phyloP scores from a whole-genome alignment of 2,329 filamentous ascomycete species.

The Fusarium illudens region DNA sequence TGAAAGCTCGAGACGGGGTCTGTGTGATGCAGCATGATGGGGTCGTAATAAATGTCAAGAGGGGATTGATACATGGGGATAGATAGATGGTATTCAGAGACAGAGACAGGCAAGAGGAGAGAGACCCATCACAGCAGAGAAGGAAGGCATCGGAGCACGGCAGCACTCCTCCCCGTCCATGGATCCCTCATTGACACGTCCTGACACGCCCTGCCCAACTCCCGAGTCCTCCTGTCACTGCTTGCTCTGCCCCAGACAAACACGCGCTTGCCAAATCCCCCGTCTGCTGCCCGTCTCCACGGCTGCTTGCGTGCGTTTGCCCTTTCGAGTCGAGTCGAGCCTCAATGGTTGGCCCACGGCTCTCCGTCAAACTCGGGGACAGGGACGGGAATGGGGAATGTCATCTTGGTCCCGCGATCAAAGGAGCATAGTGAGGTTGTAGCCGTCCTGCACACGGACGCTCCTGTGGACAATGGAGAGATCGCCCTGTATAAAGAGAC shows the following conservation, averaged over 20 bases:
- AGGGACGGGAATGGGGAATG: constrained; percentile 34
- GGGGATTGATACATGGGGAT: neutral
- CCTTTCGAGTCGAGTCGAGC: constrained; percentile 29
- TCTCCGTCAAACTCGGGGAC: constrained; percentile 33
- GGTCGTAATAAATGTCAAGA: neutral
- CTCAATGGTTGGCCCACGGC: constrained; percentile 34
- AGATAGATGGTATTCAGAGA: neutral
- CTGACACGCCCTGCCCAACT: neutral
- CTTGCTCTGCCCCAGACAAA: neutral
- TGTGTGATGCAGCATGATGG: neutral
- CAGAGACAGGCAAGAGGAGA: neutral
- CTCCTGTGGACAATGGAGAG: constrained; percentile 38
- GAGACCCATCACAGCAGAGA: neutral
- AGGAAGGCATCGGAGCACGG: too few relatives aligned
- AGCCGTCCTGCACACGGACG: constrained; percentile 41
- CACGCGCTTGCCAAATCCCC: constrained; percentile 1
- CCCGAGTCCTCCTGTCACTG: neutral
- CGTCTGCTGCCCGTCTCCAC: constrained; percentile 15
- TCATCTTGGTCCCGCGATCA: constrained; percentile 35
- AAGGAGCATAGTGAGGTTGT: constrained; percentile 42
- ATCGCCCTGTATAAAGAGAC: constrained; percentile 19
- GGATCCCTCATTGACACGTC: neutral
- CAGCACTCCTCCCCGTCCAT: too few relatives aligned
- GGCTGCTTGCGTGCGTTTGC: constrained; percentile 34
- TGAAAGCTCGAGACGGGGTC: constrained; percentile 3